These are phyloP conservation scores for Capsicum pubescens DNA, from an alignment of 257 asterid species.

Conservation along the genomic window DNA sequence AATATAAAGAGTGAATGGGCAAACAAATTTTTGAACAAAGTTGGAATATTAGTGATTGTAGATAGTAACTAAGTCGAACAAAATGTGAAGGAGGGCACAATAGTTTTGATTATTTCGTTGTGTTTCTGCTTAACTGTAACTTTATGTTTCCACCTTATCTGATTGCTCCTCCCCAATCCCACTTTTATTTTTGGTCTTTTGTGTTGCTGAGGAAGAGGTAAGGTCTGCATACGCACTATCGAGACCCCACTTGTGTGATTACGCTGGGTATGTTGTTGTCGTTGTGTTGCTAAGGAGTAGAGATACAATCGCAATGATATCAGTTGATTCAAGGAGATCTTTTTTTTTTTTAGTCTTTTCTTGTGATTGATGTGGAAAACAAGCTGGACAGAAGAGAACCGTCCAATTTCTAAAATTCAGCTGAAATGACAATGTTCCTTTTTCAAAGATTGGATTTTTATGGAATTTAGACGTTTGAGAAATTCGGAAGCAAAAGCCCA, in stretches of 20 bases:
- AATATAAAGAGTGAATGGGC: background rate
- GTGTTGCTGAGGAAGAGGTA: background rate
- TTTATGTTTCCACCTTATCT: constrained; percentile 2
- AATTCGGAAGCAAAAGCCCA: background rate
- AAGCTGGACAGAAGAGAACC: background rate
- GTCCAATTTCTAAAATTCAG: background rate
- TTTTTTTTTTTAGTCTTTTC: background rate
- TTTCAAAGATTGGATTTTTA: background rate
- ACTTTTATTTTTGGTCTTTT: background rate
- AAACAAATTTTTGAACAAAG: background rate
- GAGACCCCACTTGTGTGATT: no score
- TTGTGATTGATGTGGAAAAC: background rate
- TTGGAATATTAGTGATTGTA: background rate
- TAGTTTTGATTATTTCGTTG: background rate
- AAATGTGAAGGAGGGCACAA: background rate
- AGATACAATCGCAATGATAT: background rate
- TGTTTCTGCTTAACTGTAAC: background rate
- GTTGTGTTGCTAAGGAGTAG: background rate
- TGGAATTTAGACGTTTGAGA: background rate
- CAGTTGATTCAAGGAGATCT: background rate
- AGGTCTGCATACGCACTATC: no score
- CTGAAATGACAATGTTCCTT: background rate
- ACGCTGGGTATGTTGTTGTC: no score
- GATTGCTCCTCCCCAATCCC: background rate
- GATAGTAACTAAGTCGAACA: background rate